A percentile compares a stretch with the other conserved stretches of the same genome.
Conservation (phyloP, 2,329 filamentous ascomycete species). For the Fusarium sororula region DNA sequence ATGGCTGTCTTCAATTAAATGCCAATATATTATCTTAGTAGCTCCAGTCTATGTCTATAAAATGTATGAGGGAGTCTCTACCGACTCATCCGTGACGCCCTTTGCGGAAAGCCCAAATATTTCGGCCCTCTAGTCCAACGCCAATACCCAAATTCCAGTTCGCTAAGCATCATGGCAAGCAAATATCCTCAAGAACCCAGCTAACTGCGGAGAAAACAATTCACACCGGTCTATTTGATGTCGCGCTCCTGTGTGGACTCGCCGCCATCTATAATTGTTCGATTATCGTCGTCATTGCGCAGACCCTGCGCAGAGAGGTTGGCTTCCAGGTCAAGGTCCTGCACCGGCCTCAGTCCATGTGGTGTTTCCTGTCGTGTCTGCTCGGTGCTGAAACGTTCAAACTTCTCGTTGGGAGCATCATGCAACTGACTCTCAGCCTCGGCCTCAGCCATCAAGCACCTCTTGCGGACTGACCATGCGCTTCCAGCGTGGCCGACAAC, state of each 20-base stretch:
- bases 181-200: neutral
- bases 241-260: neutral
- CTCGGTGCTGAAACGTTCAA: neutral
- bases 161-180: neutral
- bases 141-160: neutral
- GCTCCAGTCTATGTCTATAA: neutral
- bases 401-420: neutral
- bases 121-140: neutral
- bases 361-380: neutral
- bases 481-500: constrained; percentile 7
- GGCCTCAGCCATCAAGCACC: constrained; percentile 12
- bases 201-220: too few relatives aligned
- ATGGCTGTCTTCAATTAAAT: neutral
- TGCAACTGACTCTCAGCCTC: neutral
- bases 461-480: constrained; percentile 23
- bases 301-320: neutral
- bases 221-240: neutral
- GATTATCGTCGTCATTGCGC: neutral
- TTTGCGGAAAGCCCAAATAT: neutral
- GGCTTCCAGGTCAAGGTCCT: neutral
- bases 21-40: neutral
- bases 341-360: neutral
- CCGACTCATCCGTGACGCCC: neutral
- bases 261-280: neutral
- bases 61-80: neutral